Evolutionary conservation across 2,329 filamentous ascomycete species (phyloP).

Genomic region (Aspergillus ibericus): DNA sequence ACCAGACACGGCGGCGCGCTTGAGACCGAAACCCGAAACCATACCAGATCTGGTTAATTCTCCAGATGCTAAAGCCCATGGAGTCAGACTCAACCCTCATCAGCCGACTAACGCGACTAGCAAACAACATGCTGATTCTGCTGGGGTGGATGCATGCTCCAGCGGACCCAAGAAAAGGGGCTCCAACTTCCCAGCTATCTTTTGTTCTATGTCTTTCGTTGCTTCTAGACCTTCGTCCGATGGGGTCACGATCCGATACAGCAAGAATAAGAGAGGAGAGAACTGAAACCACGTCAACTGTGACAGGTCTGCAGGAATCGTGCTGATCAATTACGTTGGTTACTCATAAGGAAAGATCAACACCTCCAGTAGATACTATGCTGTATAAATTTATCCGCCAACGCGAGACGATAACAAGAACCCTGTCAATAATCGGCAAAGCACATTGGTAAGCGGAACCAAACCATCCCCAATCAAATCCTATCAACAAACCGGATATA

Average conservation of each 20-base stretch:
- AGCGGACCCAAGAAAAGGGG: neutral
- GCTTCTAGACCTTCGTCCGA: neutral
- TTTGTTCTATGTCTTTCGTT: neutral
- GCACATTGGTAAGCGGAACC: too few relatives aligned
- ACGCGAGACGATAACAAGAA: too few relatives aligned
- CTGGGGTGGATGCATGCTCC: neutral
- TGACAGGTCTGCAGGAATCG: neutral
- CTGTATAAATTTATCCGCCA: too few relatives aligned
- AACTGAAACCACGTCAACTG: neutral
- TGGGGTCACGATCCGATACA: neutral
- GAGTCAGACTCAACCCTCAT: neutral
- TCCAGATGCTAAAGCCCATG: neutral
- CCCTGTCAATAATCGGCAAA: too few relatives aligned
- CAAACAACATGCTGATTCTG: neutral
- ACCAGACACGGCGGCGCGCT: neutral
- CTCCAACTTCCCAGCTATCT: neutral
- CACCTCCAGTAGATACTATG: too few relatives aligned
- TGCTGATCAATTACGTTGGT: too few relatives aligned
- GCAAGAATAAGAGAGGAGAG: neutral
- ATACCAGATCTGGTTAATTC: neutral
- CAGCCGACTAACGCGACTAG: neutral
- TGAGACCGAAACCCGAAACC: neutral
- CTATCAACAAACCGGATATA: too few relatives aligned
- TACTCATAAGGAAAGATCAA: too few relatives aligned
- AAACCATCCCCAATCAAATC: too few relatives aligned